Evolutionary conservation across 2,329 filamentous ascomycete species (phyloP).

Genomic region (Septoria petroselini): DNA sequence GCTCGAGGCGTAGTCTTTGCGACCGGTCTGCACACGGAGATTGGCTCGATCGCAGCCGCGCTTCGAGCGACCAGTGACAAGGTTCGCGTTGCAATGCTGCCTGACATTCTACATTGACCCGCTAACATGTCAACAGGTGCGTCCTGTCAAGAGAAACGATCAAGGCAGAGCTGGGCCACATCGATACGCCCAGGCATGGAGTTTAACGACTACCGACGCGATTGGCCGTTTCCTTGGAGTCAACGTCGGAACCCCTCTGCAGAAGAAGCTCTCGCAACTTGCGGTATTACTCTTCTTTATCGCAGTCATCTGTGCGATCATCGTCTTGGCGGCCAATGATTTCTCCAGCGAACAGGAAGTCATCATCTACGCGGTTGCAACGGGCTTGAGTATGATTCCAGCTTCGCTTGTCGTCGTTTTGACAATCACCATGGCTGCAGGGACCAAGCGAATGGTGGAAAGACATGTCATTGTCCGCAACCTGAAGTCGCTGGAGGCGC

Average conservation of each 20-base stretch:
- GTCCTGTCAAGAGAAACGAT: conserved; percentile 38
- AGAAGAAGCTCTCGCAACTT: conserved; percentile 80
- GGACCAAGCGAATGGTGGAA: conserved; percentile 58
- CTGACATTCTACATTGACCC: not conserved
- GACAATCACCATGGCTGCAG: conserved; percentile 49
- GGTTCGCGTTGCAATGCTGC: conserved; percentile 28
- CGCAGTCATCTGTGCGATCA: conserved; percentile 65
- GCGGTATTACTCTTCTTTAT: conserved; percentile 75
- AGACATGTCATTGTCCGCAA: conserved; percentile 64
- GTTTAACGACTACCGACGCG: conserved; percentile 54
- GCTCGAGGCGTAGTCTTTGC: conserved; percentile 65
- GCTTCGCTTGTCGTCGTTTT: conserved; percentile 45
- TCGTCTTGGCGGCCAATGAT: conserved; percentile 63
- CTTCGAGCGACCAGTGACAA: conserved; percentile 59
- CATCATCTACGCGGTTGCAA: conserved; percentile 63
- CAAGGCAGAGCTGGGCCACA: conserved; percentile 35
- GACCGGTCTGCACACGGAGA: conserved; percentile 69
- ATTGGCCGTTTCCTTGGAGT: conserved; percentile 63
- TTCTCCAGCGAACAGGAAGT: conserved; percentile 54
- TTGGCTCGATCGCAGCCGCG: conserved; percentile 69
- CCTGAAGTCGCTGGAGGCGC: conserved; percentile 61
- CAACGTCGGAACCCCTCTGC: conserved; percentile 74
- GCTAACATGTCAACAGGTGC: not conserved
- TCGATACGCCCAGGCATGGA: conserved; percentile 47
- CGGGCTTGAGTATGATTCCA: conserved; percentile 59